Conservation (phyloP, 2,329 filamentous ascomycete species). For the Dactylellina leptospora region DNA sequence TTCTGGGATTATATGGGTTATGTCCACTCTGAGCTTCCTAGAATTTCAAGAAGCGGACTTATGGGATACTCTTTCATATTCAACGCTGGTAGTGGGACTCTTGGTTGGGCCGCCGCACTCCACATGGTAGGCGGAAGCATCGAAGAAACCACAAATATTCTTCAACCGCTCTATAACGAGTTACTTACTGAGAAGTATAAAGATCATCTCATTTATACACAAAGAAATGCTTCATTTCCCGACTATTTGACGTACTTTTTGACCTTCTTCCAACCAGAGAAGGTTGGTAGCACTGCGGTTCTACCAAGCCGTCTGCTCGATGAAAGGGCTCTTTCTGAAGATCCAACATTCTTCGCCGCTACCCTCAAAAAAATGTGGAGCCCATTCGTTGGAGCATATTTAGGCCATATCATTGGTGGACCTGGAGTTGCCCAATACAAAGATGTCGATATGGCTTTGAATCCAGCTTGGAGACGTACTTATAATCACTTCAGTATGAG, state of each 20-base stretch:
- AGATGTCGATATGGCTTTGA: slow-evolving; percentile 61
- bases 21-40: slow-evolving; percentile 62
- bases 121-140: slow-evolving; percentile 23
- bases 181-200: slow-evolving; percentile 24
- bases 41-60: slow-evolving; percentile 63
- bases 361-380: slow-evolving; percentile 58
- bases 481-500: slow-evolving; percentile 59
- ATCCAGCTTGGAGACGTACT: slow-evolving; percentile 62
- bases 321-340: slow-evolving; percentile 58
- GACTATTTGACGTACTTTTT: slow-evolving; percentile 53
- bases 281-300: slow-evolving; percentile 55
- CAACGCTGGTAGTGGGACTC: slow-evolving; percentile 24
- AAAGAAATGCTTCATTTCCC: slow-evolving; percentile 55
- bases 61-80: slow-evolving; percentile 61
- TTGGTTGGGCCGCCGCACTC: slow-evolving; percentile 10
- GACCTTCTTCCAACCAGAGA: slow-evolving; percentile 54
- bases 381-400: slow-evolving; percentile 55
- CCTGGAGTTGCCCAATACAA: slow-evolving; percentile 60
- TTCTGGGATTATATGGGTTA: slow-evolving; percentile 61
- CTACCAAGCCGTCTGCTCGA: slow-evolving; percentile 59
- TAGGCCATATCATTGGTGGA: slow-evolving; percentile 59
- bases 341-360: slow-evolving; percentile 58
- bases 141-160: slow-evolving; percentile 7
- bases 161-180: slow-evolving; percentile 21
- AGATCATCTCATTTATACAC: slow-evolving; percentile 28